Base-by-base conservation (phyloP, 2,329 filamentous ascomycete species). In the Mollisia scopiformis region DNA sequence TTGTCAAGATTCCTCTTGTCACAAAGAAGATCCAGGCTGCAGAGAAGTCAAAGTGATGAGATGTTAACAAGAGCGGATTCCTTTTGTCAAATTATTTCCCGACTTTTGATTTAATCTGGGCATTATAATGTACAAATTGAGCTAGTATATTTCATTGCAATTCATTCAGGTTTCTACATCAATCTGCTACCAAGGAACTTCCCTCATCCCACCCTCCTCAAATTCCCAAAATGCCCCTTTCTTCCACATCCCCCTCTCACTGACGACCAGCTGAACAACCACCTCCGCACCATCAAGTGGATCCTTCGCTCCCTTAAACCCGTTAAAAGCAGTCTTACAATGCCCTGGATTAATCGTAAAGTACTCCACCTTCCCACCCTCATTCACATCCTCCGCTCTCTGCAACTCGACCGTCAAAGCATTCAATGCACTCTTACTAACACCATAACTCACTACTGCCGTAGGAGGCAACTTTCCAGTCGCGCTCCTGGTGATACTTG, bases 401-500 rank as follows among this genome's bases (percentile, higher is more conserved):
- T 70, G 65, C 61, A 68, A 57, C 52, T 68, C 64, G 25, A 75
- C 68, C 3, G 74, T 75, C 14, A 77, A 67, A 63, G 76, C 77
- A 64, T 77, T 77, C 55, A 79, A 63, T 33, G 70, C 67, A 43
- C 71, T 63, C 63, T 77, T 78, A 60, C 69, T 71, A 31, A 75
- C 62, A 50, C 71, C 72, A 63, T 79, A 80, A 11, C 25, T 69
- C 59, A 67, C 68, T 41, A 61, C 65, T 58, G 57, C 68, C 57
- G 66, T 73, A 0, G 71, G 70, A 1, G 73, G 72, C 49, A 72
- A 68, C 33, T 72, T 71, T 19, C 66, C 28, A 33, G 31, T 30
- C 30, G 49, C 49, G n/a, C 43, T 31, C 28, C 49, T 30, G 6
- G 27, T 31, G 6, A 75, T 62, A 3, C 68, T 72, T 6, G 67